phyloP scores from a whole-genome alignment of 2,329 filamentous ascomycete genomes.

The Trichoderma breve region DNA sequence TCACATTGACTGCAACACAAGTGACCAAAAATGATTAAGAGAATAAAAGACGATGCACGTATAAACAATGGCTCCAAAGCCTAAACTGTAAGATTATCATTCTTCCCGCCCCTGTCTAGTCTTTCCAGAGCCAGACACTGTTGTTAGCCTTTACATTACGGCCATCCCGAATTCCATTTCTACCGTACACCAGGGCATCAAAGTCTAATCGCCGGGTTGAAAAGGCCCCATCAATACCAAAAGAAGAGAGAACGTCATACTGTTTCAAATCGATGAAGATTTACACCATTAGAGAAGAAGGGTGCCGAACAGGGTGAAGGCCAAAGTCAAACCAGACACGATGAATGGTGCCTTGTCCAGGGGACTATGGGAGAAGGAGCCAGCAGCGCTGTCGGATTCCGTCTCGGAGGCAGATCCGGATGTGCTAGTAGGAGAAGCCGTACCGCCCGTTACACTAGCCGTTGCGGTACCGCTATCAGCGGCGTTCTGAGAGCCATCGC shows the following conservation, averaged over 20 bases:
- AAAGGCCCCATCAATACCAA: conserved; percentile 17
- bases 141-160: conserved; percentile 7
- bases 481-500: conserved; percentile 53
- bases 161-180: not conserved
- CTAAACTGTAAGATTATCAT: conserved; percentile 32
- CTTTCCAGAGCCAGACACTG: conserved; percentile 19
- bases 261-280: not conserved
- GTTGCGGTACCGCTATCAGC: conserved; percentile 48
- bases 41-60: conserved; percentile 16
- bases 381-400: conserved; percentile 34
- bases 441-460: conserved; percentile 37
- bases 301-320: conserved; percentile 41
- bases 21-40: conserved; percentile 14
- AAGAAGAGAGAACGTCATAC: not conserved
- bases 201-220: conserved; percentile 12
- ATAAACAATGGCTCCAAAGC: conserved; percentile 26
- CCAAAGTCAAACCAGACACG: conserved; percentile 36
- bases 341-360: conserved; percentile 35
- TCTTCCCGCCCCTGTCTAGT: conserved; percentile 25
- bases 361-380: conserved; percentile 28
- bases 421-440: conserved; percentile 31
- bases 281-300: conserved; percentile 38
- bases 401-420: conserved; percentile 19
- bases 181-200: not conserved
- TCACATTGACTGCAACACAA: not conserved